Conservation (phyloP, 1,284 basidiomycete genomes). For the Chiua sp. region DNA sequence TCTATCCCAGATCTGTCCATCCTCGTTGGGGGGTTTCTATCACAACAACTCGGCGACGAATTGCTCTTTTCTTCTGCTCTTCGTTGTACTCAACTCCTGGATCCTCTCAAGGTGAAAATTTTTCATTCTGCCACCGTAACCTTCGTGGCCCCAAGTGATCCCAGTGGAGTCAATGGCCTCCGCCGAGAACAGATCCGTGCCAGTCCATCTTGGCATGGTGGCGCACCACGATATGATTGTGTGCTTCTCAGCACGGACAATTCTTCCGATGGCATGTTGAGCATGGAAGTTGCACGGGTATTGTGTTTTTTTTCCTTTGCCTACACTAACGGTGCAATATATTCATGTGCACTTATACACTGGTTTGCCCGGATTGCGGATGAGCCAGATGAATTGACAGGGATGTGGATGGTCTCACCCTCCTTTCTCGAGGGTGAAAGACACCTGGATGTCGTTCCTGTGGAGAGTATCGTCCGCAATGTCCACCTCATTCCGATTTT, state of each 20-base stretch:
- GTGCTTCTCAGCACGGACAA: slow-evolving; percentile 1
- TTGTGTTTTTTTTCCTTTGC: slow-evolving; percentile 1
- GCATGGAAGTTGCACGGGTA: background rate
- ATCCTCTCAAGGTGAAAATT: background rate
- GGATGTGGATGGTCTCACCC: slow-evolving; percentile 11
- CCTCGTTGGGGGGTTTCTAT: background rate
- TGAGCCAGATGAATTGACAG: slow-evolving; percentile 3
- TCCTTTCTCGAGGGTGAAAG: background rate
- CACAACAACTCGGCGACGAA: background rate
- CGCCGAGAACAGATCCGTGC: background rate
- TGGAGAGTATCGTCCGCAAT: background rate
- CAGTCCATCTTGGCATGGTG: background rate
- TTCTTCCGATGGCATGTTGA: background rate
- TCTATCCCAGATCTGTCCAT: background rate
- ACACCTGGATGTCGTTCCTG: slow-evolving; percentile 7
- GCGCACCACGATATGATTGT: background rate
- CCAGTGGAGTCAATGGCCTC: background rate
- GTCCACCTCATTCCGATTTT: background rate
- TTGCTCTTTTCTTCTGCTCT: background rate
- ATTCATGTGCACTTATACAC: slow-evolving; percentile 2
- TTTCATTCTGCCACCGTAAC: background rate
- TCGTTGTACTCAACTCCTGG: background rate
- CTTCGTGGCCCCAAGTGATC: slow-evolving; percentile 6
- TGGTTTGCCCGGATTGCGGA: slow-evolving; percentile 10
- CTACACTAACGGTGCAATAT: background rate